Conservation (phyloP, 2,329 filamentous ascomycete genomes). For the Diaporthe citri region DNA sequence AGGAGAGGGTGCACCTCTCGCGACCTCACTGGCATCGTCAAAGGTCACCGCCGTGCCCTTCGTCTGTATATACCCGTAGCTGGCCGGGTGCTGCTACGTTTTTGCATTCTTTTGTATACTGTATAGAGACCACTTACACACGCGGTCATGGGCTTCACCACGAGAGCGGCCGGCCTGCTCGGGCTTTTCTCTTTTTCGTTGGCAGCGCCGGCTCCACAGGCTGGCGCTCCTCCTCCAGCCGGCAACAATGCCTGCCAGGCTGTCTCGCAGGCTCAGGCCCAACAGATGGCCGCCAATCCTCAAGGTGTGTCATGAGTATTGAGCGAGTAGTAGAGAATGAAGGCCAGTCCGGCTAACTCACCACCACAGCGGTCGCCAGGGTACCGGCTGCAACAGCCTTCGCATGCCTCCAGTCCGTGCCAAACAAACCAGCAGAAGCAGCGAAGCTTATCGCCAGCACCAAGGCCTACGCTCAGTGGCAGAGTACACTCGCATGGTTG, state of each 20-base stretch:
- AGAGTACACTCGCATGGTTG: conserved; percentile 61
- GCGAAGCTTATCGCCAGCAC: conserved; percentile 53
- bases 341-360: conserved; percentile 3
- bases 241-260: conserved; percentile 29
- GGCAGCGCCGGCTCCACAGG: conserved; percentile 33
- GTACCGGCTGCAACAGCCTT: conserved; percentile 53
- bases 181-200: conserved; percentile 18
- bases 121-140: conserved; percentile 5
- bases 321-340: background rate
- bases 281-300: conserved; percentile 31
- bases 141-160: conserved; percentile 24
- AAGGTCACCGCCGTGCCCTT: conserved; percentile 11
- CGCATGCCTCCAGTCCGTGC: conserved; percentile 55
- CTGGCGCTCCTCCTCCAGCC: conserved; percentile 6
- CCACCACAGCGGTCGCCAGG: conserved; percentile 46
- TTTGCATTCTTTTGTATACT: conserved; percentile 12
- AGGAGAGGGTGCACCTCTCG: background rate
- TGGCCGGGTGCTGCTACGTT: conserved; percentile 35
- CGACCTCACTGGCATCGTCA: conserved; percentile 32
- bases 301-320: background rate
- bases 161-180: conserved; percentile 33
- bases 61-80: conserved; percentile 28
- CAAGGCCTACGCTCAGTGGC: conserved; percentile 60
- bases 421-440: conserved; percentile 52
- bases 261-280: conserved; percentile 29